Evolutionary conservation across 306 rosid genomes (phyloP).

Genomic region (Malus domestica): DNA sequence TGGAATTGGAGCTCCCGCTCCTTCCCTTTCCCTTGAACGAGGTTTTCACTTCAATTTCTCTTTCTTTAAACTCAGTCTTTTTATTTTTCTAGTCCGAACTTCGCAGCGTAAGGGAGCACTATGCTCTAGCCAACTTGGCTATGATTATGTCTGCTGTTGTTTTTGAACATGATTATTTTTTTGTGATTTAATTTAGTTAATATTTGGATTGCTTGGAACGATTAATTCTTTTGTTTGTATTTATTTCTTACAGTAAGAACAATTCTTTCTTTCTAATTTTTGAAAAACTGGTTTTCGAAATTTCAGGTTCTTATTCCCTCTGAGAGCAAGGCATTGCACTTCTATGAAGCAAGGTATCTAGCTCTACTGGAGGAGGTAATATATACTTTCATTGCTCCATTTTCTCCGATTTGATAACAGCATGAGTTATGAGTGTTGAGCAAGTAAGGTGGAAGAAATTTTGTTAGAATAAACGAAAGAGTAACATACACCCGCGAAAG

Average conservation of each 20-base stretch:
- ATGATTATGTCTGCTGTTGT: too few relatives aligned
- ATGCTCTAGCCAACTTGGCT: too few relatives aligned
- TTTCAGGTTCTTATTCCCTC: slow-evolving; percentile 44
- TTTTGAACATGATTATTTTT: too few relatives aligned
- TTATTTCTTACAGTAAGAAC: neutral
- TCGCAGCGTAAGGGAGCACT: neutral
- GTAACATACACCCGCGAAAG: too few relatives aligned
- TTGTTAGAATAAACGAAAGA: too few relatives aligned
- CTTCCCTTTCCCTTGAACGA: slow-evolving; percentile 35
- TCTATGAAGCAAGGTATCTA: slow-evolving; percentile 46
- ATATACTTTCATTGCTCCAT: neutral
- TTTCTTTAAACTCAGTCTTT: neutral
- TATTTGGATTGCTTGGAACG: too few relatives aligned
- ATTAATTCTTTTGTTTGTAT: neutral
- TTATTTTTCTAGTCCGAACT: neutral
- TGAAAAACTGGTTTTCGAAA: neutral
- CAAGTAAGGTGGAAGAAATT: too few relatives aligned
- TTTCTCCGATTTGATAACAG: too few relatives aligned
- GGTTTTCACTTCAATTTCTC: neutral
- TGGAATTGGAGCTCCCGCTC: slow-evolving; percentile 39
- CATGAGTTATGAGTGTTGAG: too few relatives aligned
- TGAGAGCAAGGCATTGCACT: slow-evolving; percentile 36
- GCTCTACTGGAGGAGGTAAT: slow-evolving; percentile 40
- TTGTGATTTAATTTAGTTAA: too few relatives aligned
- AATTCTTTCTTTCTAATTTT: neutral